Conservation (phyloP, 805 yeast species). For the Candida palmyrensis region DNA sequence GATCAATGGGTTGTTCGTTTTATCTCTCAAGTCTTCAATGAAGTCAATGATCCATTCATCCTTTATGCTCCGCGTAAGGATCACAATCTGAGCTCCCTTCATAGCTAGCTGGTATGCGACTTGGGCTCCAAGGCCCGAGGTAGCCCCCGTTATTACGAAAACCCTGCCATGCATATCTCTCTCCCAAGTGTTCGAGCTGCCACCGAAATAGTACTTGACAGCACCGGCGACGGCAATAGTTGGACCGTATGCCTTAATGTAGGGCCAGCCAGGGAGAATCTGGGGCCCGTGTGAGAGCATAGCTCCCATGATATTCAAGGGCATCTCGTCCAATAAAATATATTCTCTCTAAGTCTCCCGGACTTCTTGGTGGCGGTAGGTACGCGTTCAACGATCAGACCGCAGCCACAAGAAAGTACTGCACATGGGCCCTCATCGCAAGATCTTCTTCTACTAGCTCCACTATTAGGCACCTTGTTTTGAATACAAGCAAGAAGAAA, state of each 20-base stretch:
- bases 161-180: conserved; percentile 90
- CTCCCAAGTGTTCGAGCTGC: conserved; percentile 84
- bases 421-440: too few species aligned
- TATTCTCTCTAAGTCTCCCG: too few species aligned
- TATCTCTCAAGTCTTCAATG: conserved; percentile 69
- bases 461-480: too few species aligned
- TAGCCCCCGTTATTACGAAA: conserved; percentile 84
- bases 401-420: too few species aligned
- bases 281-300: conserved; percentile 69
- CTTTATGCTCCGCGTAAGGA: conserved; percentile 63
- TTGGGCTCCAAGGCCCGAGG: conserved; percentile 83
- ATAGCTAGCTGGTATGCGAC: conserved; percentile 69
- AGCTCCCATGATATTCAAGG: conserved; percentile 72
- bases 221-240: conserved; percentile 39
- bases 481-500: too few species aligned
- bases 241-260: conserved; percentile 57
- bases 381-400: too few species aligned
- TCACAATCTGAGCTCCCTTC: conserved; percentile 81
- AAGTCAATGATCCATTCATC: conserved; percentile 72
- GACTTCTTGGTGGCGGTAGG: too few species aligned
- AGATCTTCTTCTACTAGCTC: too few species aligned
- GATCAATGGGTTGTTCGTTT: conserved; percentile 65
- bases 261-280: conserved; percentile 68
- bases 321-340: conserved; percentile 48
- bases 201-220: conserved; percentile 71